Evolutionary conservation across 495 filamentous ascomycete species (phyloP), one percentile per base, ranked within the genome.

Genomic region (Schizothecium vesticola): DNA sequence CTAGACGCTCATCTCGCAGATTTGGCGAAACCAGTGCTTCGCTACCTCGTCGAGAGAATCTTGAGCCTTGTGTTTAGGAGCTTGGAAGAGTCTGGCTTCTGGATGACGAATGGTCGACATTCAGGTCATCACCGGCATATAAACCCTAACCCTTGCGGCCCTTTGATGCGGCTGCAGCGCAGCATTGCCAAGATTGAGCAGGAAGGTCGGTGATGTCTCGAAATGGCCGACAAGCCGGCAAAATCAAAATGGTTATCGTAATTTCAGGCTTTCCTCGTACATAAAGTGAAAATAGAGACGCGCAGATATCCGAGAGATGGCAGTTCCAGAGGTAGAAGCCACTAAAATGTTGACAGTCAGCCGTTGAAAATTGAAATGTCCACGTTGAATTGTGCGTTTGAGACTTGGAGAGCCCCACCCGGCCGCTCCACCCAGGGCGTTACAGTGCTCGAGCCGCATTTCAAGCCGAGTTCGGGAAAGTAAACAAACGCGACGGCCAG

Each of bases 401-500:
- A n/a, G 22, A n/a, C 59, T 61, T 29, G 59, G 21, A 31, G 26
- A 16, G 60, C 31, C 19, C 31, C 25, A n/a, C 19, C 19, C 3
- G 10, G 9, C 26, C 26, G 25, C 59, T 29, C 59, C 13, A 29
- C 58, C 16, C 58, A 60, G 23, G 24, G 19, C 25, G 59, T 31
- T 28, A 25, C 25, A 29, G 25, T 3, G 59, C 59, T 61, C 25
- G 60, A 33, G 26, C 60, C 60, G 28, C 60, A 64, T n/a, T 59
- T 59, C 43, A 51, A n/a, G 43, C n/a, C 21, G 22, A 59, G n/a
- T 21, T 13, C 57, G 57, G 57, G 19, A 19, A 61, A 61, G 60
- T 61, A 61, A 61, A 61, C 60, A 61, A 61, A 61, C 60, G 60
- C 60, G 60, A 61, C 16, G 21, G 26, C 43, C 43, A 31, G 26